Conservation (phyloP, 2,329 filamentous ascomycete genomes). For the Pyricularia sp. region DNA sequence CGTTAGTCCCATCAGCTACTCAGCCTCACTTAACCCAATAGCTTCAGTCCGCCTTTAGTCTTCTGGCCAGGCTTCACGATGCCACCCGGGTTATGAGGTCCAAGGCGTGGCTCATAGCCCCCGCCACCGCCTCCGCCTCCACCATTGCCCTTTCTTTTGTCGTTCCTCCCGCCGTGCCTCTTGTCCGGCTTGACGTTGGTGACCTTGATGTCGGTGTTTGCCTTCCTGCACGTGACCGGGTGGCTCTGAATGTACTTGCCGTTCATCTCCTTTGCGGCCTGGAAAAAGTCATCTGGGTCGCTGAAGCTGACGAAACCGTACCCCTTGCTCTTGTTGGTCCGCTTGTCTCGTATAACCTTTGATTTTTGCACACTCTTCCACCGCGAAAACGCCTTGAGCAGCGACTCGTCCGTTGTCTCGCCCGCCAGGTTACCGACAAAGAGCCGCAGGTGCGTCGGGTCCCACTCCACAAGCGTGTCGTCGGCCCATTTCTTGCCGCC, state of each 20-base stretch:
- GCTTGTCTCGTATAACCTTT: conserved; percentile 88
- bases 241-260: conserved; percentile 99
- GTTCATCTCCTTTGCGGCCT: conserved; percentile 95
- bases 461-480: conserved; percentile 84
- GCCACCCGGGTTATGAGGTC: conserved; percentile 38
- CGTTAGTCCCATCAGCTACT: background rate
- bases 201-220: conserved; percentile 84
- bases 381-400: conserved; percentile 85
- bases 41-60: conserved; percentile 55
- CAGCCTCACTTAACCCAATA: conserved; percentile 39
- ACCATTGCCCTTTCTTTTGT: conserved; percentile 24
- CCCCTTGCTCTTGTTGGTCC: conserved; percentile 90
- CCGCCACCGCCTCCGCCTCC: conserved; percentile 21
- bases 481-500: conserved; percentile 93
- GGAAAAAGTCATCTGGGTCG: conserved; percentile 93
- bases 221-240: conserved; percentile 77
- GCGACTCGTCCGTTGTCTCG: conserved; percentile 91
- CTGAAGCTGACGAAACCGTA: conserved; percentile 96
- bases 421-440: conserved; percentile 96
- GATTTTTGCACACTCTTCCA: conserved; percentile 88
- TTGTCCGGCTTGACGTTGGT: conserved; percentile 56
- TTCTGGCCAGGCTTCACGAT: conserved; percentile 55
- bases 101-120: conserved; percentile 39
- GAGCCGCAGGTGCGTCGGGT: conserved; percentile 84
- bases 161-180: conserved; percentile 37